Conservation (phyloP, 192 early-diverging fungal genomes). For the Geranomyces variabilis region DNA sequence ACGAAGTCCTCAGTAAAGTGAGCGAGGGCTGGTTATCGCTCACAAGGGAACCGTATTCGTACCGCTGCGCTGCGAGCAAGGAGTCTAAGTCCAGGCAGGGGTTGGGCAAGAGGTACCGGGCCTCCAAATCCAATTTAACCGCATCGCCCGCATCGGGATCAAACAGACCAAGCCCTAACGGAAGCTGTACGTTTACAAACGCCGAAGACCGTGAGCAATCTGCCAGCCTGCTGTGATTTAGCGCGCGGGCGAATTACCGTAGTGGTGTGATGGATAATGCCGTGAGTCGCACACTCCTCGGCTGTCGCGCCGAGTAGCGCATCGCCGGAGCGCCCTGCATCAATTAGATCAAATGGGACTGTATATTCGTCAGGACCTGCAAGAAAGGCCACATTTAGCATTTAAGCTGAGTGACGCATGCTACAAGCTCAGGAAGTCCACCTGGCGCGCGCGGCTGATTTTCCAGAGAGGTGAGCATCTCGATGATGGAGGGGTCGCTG, state of each 20-base stretch:
- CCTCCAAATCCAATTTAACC: conserved; percentile 27
- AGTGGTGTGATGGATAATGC: neutral
- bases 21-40: neutral
- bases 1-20: neutral
- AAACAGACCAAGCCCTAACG: conserved; percentile 35
- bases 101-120: conserved; percentile 31
- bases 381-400: neutral
- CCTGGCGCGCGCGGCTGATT: neutral
- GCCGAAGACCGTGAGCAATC: neutral
- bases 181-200: conserved; percentile 1
- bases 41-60: too few relatives aligned
- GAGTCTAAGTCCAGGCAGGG: conserved; percentile 11
- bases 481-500: neutral
- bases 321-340: neutral
- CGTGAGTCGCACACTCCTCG: neutral
- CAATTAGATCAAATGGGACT: neutral
- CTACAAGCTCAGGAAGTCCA: neutral
- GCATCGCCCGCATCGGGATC: conserved; percentile 24
- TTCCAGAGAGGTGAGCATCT: conserved; percentile 2
- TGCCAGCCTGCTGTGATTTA: neutral
- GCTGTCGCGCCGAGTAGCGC: neutral
- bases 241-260: neutral
- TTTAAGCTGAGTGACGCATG: too few relatives aligned
- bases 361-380: neutral
- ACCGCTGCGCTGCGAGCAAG: conserved; percentile 39